A percentile compares a stretch with the other conserved stretches of the same genome.
phyloP scores from a whole-genome alignment of 164 flowering plant species.

The Chimonanthus salicifolius region DNA sequence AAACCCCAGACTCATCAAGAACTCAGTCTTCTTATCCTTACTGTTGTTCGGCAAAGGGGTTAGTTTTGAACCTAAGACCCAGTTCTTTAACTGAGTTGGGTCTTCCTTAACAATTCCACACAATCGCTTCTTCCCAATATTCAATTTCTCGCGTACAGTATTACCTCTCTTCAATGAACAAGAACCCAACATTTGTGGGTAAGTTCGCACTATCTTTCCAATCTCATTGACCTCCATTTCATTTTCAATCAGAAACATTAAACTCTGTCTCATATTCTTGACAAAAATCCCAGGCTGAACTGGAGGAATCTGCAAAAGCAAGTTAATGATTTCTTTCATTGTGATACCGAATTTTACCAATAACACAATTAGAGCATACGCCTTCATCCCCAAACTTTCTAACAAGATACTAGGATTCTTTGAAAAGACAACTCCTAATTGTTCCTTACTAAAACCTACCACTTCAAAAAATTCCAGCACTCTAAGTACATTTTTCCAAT shows the following conservation, averaged over 20 bases:
- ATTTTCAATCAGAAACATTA: conserved; percentile 29
- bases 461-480: conserved; percentile 26
- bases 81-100: conserved; percentile 45
- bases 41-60: conserved; percentile 22
- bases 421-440: conserved; percentile 27
- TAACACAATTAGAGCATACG: conserved; percentile 33
- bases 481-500: conserved; percentile 43
- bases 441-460: conserved; percentile 31
- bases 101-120: conserved; percentile 38
- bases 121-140: conserved; percentile 37
- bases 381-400: conserved; percentile 35
- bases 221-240: conserved; percentile 46
- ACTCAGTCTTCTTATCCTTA: conserved; percentile 36
- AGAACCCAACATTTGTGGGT: conserved; percentile 39
- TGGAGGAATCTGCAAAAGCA: conserved; percentile 42
- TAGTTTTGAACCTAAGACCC: conserved; percentile 37
- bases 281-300: conserved; percentile 26
- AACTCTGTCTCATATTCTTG: conserved; percentile 35
- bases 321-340: conserved; percentile 18
- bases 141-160: conserved; percentile 28
- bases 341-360: conserved; percentile 41
- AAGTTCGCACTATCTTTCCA: conserved; percentile 27
- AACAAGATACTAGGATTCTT: conserved; percentile 42
- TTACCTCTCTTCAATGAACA: conserved; percentile 34
- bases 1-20: conserved; percentile 51